Percentiles rank a stretch among this genome's conserved stretches.
These are phyloP conservation scores for Pezizomycotina sp. DNA, from an alignment of 2,329 filamentous ascomycete species.

Conservation along the genomic window DNA sequence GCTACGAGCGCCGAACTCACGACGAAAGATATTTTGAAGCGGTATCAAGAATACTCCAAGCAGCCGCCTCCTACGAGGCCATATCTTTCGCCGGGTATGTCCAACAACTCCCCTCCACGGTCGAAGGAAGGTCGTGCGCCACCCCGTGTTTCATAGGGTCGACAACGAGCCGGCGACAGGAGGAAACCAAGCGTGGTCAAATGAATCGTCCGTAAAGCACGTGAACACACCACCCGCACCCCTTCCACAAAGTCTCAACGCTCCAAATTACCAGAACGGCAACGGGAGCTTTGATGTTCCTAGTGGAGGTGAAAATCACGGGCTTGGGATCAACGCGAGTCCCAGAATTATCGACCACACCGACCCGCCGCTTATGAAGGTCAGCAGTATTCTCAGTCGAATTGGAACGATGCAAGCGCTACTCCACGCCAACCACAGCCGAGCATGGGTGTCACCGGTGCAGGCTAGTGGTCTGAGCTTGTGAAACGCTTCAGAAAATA, in stretches of 20 bases:
- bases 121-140: constrained; percentile 37
- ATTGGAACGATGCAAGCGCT: no score
- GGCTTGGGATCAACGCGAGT: neutral
- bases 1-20: constrained; percentile 73
- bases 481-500: no score
- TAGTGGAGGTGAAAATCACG: neutral
- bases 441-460: no score
- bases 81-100: constrained; percentile 40
- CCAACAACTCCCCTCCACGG: constrained; percentile 35
- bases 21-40: constrained; percentile 90
- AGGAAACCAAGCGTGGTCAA: constrained; percentile 46
- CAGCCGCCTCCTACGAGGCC: no score
- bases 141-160: constrained; percentile 47
- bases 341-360: no score
- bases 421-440: no score
- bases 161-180: constrained; percentile 69
- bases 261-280: constrained; percentile 30
- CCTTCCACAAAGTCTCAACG: constrained; percentile 32
- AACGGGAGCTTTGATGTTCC: constrained; percentile 6
- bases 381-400: no score
- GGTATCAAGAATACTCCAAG: constrained; percentile 53
- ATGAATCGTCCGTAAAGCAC: constrained; percentile 68
- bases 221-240: constrained; percentile 41
- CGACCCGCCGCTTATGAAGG: neutral
- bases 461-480: no score